Evolutionary conservation across 371 early-diverging fungal species (phyloP), one percentile per base, ranked within the genome.

Genomic region (Mortierella sp.): DNA sequence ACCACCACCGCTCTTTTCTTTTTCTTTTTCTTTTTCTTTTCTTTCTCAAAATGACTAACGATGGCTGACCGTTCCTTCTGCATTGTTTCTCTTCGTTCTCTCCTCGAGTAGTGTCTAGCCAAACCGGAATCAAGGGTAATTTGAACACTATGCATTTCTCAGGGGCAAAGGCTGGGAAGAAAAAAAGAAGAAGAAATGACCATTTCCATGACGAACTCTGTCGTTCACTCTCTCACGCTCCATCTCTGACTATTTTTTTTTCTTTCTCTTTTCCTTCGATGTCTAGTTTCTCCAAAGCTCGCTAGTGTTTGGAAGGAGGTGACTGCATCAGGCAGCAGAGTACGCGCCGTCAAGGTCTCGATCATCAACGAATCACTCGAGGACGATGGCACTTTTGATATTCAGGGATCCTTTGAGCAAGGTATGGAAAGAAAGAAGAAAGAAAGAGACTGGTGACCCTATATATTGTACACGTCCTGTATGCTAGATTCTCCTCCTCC

Each of bases 351-450:
- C 69, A 77, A 77, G 66, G 58, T 77, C 45, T 72, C 79, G 0
- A 72, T 77, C 29, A 61, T 64, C 56, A 60, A 76, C 75, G 85
- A 86, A 64, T 79, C 87, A 1, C 63, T 88, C 60, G 77, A 83
- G 28, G 77, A 81, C 16, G 85, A 80, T 57, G 87, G 85, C 25
- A 69, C 68, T 23, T 81, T 83, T 57, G 75, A 84, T 18, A 86
- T 84, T 15, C 70, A 82, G 37, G 84, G 84, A 37, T 70, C 72
- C 19, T 90, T 89, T 72, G 91, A 92, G 65, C 72, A 85, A 84
- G 91, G 91, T 87, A 74, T 65, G 25, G n/a, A n/a, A n/a, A n/a
- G n/a, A n/a, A n/a, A n/a, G n/a, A n/a, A n/a, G n/a, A n/a, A n/a
- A n/a, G n/a, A n/a, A n/a, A n/a, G n/a, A n/a, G n/a, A n/a, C n/a